These are phyloP conservation scores for Ensete ventricosum DNA, from an alignment of 176 grass and related monocot genomes.

Conservation along the genomic window DNA sequence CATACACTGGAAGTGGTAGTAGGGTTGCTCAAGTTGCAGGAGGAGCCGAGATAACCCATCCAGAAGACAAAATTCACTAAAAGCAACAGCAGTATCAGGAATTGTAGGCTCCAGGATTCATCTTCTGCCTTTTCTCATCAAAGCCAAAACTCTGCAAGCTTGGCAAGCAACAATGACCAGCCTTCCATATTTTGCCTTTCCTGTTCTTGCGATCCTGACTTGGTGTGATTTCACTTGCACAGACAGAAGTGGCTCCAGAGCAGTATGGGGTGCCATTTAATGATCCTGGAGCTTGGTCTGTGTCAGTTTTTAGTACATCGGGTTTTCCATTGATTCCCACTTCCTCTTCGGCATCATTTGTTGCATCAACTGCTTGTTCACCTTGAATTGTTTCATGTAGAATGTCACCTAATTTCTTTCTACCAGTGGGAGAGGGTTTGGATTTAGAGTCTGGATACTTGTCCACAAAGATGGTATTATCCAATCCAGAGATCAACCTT, in stretches of 20 bases:
- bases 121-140: slow-evolving; percentile 19
- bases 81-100: neutral
- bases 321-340: neutral
- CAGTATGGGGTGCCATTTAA: slow-evolving; percentile 1
- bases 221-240: neutral
- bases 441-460: slow-evolving; percentile 7
- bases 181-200: slow-evolving; percentile 14
- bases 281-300: neutral
- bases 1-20: neutral
- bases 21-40: no score
- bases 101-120: neutral
- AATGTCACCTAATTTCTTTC: slow-evolving; percentile 15
- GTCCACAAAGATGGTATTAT: neutral
- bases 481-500: neutral
- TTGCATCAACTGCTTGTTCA: neutral
- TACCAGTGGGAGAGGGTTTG: slow-evolving; percentile 6
- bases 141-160: slow-evolving; percentile 7
- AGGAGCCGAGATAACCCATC: neutral
- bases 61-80: neutral
- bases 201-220: slow-evolving; percentile 2
- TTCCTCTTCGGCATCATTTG: neutral
- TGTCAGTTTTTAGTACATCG: neutral
- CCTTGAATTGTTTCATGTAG: slow-evolving; percentile 6
- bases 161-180: slow-evolving; percentile 21
- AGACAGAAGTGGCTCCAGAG: neutral